phyloP scores from a whole-genome alignment of 2,329 filamentous ascomycete genomes.

The Sporothrix sp. region DNA sequence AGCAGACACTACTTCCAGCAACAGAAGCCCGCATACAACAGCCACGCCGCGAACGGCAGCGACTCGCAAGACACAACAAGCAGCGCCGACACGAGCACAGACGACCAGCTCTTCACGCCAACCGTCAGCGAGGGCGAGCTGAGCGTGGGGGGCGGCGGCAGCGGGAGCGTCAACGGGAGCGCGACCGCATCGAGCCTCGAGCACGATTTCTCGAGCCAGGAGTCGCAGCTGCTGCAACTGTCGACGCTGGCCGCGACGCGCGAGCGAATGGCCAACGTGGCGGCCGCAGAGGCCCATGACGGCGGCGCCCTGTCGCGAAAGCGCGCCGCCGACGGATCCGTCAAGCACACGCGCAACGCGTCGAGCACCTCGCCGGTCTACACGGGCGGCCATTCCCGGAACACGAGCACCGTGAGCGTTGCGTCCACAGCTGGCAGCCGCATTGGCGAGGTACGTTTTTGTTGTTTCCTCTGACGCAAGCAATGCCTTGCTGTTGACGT shows the following conservation, averaged over 20 bases:
- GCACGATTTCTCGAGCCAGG: constrained; percentile 37
- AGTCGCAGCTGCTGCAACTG: constrained; percentile 47
- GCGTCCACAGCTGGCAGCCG: constrained; percentile 54
- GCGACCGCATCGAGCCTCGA: constrained; percentile 1
- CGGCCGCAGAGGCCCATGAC: constrained; percentile 21
- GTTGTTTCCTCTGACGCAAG: not conserved
- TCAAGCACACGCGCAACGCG: constrained; percentile 44
- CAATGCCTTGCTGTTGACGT: not conserved
- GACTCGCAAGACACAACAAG: constrained; percentile 28
- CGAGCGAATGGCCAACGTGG: constrained; percentile 35
- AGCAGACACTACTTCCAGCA: constrained; percentile 14
- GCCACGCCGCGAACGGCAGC: constrained; percentile 9
- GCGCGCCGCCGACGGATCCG: constrained; percentile 64
- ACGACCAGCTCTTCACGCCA: constrained; percentile 35
- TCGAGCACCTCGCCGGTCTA: constrained; percentile 38
- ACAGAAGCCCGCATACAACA: not conserved
- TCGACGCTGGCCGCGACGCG: constrained; percentile 48
- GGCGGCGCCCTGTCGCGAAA: constrained; percentile 45
- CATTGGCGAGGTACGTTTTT: constrained; percentile 62
- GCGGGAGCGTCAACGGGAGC: constrained; percentile 17
- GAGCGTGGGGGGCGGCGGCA: constrained; percentile 29
- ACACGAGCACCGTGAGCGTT: constrained; percentile 56
- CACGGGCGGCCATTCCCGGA: constrained; percentile 54
- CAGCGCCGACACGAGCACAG: constrained; percentile 27
- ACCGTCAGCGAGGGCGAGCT: constrained; percentile 33